phyloP scores from a whole-genome alignment of 2,329 filamentous ascomycete species.

The Paradendryphiella salina region DNA sequence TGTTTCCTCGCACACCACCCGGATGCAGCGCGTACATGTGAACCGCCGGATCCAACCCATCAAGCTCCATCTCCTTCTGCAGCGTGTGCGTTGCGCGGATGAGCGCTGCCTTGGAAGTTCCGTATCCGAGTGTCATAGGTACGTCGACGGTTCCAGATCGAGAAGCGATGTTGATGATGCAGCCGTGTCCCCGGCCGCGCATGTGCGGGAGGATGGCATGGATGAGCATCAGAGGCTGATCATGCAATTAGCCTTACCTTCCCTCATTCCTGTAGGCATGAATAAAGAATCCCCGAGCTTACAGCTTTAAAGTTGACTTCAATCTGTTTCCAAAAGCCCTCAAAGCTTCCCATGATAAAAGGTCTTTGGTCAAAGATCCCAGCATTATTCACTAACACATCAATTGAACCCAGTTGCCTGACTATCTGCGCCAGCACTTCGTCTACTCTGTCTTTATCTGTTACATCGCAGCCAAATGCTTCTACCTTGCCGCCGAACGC shows the following conservation, averaged over 20 bases:
- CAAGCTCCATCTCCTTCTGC: constrained; percentile 37
- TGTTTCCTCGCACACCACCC: constrained; percentile 33
- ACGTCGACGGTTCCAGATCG: constrained; percentile 38
- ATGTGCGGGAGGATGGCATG: constrained; percentile 31
- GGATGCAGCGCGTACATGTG: constrained; percentile 40
- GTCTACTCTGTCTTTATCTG: constrained; percentile 14
- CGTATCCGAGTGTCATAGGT: constrained; percentile 39
- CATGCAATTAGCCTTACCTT: background rate
- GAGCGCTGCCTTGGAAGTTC: constrained; percentile 34
- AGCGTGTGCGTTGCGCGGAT: constrained; percentile 38
- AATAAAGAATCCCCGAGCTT: background rate
- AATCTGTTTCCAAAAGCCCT: constrained; percentile 36
- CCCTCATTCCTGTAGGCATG: background rate
- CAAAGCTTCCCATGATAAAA: constrained; percentile 33
- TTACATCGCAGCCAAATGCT: constrained; percentile 32
- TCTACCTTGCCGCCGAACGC: constrained; percentile 25
- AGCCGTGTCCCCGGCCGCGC: constrained; percentile 30
- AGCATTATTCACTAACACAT: constrained; percentile 37
- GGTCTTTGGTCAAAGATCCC: constrained; percentile 35
- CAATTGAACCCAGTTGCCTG: constrained; percentile 28
- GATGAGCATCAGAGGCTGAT: constrained; percentile 32
- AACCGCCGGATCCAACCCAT: constrained; percentile 33
- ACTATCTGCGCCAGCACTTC: constrained; percentile 24
- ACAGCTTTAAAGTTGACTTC: constrained; percentile 41
- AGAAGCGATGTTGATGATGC: constrained; percentile 39